Base-by-base conservation (phyloP, 192 early-diverging fungal genomes). In the Kickxella alabastrina region DNA sequence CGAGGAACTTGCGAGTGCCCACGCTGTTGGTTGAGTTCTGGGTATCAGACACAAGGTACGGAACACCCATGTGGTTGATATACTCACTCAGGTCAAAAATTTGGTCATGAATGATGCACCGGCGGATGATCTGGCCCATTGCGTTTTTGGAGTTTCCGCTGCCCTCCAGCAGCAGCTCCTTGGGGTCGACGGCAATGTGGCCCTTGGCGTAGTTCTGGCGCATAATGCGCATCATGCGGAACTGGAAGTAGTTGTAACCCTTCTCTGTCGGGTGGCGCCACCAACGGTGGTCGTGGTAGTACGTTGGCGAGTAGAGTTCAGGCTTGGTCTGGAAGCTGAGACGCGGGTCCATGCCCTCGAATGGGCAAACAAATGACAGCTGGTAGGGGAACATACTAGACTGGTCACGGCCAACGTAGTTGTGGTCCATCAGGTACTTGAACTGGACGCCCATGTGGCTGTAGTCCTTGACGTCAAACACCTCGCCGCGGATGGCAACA, bases 401-500 rank as follows among this genome's bases (percentile, higher is more conserved):
- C 39, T 81, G 77, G 66, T 91, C 88, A 3, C 18, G 45, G 48
- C 88, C 88, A 24, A 80, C 75, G 53, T 87, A 91, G 58, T 63
- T 76, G 62, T 50, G 73, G 36, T 77, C 55, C 12, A 56, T 43
- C 40, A 59, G 66, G 57, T 59, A 83, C 34, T 61, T 65, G 54
- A 54, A 75, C 56, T 77, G 55, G 17, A 84, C 62, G 37, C 64
- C 56, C 62, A 72, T 58, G 51, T 79, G 78, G 39, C 32, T 72
- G 34, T 89, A 82, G 37, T 79, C 69, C 15, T 81, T 83, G 49
- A 94, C 57, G 52, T 89, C 82, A 75, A 91, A 93, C 26, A 94
- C 82, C 57, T 88, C 84, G 36, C 89, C 90, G 31, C 92, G 87
- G 57, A 93, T 79, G 23, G 85, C 54, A 6, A 84, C 70, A 43